Evolutionary conservation across 306 rosid genomes (phyloP).

Genomic region (Mimosa bimucronata): DNA sequence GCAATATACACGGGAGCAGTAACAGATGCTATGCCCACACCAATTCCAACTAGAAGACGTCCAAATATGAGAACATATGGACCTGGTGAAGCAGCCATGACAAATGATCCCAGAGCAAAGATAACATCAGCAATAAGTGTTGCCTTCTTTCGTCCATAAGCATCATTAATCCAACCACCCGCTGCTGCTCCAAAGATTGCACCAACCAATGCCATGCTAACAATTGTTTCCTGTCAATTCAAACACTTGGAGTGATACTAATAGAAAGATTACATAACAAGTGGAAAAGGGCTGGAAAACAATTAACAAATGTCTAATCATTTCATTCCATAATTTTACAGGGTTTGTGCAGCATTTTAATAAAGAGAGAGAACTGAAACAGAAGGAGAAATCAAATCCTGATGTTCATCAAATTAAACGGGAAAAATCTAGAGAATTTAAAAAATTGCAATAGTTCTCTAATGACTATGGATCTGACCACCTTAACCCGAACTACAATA

Average conservation of each 20-base stretch:
- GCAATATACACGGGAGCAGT: slow-evolving; percentile 95
- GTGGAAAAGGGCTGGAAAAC: neutral
- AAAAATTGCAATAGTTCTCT: neutral
- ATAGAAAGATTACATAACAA: neutral
- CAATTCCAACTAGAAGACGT: slow-evolving; percentile 79
- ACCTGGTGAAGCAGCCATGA: slow-evolving; percentile 87
- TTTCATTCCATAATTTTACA: neutral
- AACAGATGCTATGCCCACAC: slow-evolving; percentile 84
- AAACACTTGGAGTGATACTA: slow-evolving; percentile 5
- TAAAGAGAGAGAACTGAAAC: neutral
- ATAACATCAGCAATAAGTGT: slow-evolving; percentile 80
- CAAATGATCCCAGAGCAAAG: slow-evolving; percentile 67
- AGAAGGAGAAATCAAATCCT: neutral
- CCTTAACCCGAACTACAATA: neutral
- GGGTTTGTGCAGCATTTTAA: neutral
- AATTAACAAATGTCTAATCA: neutral
- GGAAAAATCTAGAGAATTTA: neutral
- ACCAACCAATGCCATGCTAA: slow-evolving; percentile 92
- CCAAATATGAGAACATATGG: slow-evolving; percentile 84
- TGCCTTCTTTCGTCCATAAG: slow-evolving; percentile 86
- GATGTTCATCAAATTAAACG: neutral
- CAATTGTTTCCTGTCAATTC: slow-evolving; percentile 77
- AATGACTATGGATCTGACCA: neutral
- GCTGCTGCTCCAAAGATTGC: slow-evolving; percentile 85
- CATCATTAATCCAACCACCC: slow-evolving; percentile 92